Evolutionary conservation across 805 yeast genomes (phyloP), one percentile per base, ranked within the genome.

Genomic region (Nakazawaea ernobii): DNA sequence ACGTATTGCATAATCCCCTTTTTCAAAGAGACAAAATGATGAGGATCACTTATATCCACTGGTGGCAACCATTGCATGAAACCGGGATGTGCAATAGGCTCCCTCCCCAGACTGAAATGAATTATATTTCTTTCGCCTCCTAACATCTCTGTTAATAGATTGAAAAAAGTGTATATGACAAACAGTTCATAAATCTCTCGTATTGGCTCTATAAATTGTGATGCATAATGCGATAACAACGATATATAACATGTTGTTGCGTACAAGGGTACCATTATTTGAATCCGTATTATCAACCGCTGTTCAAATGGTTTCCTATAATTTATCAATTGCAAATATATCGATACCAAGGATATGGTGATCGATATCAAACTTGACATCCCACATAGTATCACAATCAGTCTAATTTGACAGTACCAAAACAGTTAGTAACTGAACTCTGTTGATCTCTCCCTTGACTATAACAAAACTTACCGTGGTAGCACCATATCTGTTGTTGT

Each of bases 121-220:
- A 94, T 83, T 26, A 94, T 89, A 49, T 80, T 80, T 43, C 95
- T 73, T 60, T 95, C 99, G 14, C 99, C 99, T 0, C 97, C 98
- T 8, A 94, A 71, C 69, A 89, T 77, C 52, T 82, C 78, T 0
- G 95, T 89, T 46, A 94, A 69, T 28, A 90, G 71, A 30, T 92
- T 77, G 69, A 87, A 92, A 62, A 94, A 94, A 1, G 97, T 89
- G 64, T 94, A 94, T 32, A 94, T 86, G 32, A 91, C 97, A 66
- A 94, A 88, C 0, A 98, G 97, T 64, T 94, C 99, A 64, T 94
- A 94, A 1, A 92, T 79, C 61, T 94, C 99, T 39, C 94, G 71
- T 0, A 86, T 57, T 0, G 96, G 95, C 55, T 86, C 94, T 2
- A 89, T 55, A 48, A 70, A 69, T 47, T 62, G 67, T 42, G 73